These are phyloP conservation scores for Hysterangium stoloniferum DNA, from an alignment of 768 basidiomycete species.

Conservation along the genomic window DNA sequence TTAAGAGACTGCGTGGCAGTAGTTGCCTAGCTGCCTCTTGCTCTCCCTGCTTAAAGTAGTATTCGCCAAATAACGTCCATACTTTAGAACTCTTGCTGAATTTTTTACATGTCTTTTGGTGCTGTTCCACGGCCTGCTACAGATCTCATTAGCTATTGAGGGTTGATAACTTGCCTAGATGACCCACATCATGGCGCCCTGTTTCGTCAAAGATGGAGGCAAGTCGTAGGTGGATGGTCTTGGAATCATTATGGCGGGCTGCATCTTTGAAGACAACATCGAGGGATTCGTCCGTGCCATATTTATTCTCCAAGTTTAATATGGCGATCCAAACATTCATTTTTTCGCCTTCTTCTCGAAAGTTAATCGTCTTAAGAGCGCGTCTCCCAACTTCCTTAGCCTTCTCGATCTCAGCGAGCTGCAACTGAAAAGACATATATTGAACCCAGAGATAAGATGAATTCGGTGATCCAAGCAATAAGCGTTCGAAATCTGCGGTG, in stretches of 20 bases:
- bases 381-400: constrained; percentile 81
- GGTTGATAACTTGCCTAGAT: neutral
- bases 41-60: constrained; percentile 65
- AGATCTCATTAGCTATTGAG: constrained; percentile 3
- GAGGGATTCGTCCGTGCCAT: constrained; percentile 75
- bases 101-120: constrained; percentile 84
- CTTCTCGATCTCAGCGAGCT: constrained; percentile 94
- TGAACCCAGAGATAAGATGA: constrained; percentile 98
- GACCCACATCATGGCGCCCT: constrained; percentile 64
- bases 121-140: constrained; percentile 91
- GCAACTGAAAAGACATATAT: constrained; percentile 98
- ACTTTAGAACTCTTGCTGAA: constrained; percentile 90
- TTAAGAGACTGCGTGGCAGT: constrained; percentile 80
- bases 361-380: constrained; percentile 81
- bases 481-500: constrained; percentile 88
- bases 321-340: constrained; percentile 97
- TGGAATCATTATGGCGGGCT: constrained; percentile 82
- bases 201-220: constrained; percentile 80
- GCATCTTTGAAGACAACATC: constrained; percentile 89
- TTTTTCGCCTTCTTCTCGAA: constrained; percentile 94
- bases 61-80: constrained; percentile 85
- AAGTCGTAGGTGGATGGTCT: constrained; percentile 79
- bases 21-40: constrained; percentile 79
- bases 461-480: constrained; percentile 88
- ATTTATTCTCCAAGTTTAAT: constrained; percentile 89